Evolutionary conservation across 352 stramenopile species (phyloP).

Genomic region (Elongisporangium undulatum): DNA sequence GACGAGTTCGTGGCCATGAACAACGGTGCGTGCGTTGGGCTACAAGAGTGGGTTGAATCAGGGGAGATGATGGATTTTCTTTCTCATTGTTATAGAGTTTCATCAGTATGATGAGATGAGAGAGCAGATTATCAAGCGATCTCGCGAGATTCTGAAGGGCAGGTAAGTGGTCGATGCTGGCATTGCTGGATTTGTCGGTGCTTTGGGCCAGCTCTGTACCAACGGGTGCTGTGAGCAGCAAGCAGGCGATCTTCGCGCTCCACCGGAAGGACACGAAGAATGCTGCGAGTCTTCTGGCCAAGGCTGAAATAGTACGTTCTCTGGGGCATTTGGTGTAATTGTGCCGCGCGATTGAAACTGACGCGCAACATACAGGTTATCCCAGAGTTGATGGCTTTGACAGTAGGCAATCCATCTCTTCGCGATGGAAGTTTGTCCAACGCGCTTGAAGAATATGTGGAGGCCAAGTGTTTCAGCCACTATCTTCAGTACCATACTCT

Average conservation of each 20-base stretch:
- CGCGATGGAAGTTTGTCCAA: conserved; percentile 74
- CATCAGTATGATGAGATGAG: conserved; percentile 90
- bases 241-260: conserved; percentile 93
- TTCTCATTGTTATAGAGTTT: conserved; percentile 52
- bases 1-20: conserved; percentile 61
- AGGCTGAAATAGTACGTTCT: conserved; percentile 39
- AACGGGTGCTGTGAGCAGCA: conserved; percentile 39
- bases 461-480: conserved; percentile 89
- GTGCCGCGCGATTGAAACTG: not conserved
- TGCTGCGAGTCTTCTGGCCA: conserved; percentile 46
- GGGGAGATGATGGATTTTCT: not conserved
- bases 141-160: conserved; percentile 92
- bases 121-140: conserved; percentile 94
- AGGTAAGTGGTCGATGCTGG: conserved; percentile 29
- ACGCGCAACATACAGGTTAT: conserved; percentile 31
- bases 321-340: conserved; percentile 5
- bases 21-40: conserved; percentile 12
- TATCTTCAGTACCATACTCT: conserved; percentile 73
- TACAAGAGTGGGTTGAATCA: not conserved
- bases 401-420: conserved; percentile 78
- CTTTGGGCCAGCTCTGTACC: not conserved
- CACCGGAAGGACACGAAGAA: conserved; percentile 79
- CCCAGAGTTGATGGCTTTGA: conserved; percentile 74
- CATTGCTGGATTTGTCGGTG: not conserved
- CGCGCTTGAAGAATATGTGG: conserved; percentile 93